Evolutionary conservation across 75 land plant species (phyloP), one percentile per base, ranked within the genome.

Genomic region (Sequoiadendron giganteum): DNA sequence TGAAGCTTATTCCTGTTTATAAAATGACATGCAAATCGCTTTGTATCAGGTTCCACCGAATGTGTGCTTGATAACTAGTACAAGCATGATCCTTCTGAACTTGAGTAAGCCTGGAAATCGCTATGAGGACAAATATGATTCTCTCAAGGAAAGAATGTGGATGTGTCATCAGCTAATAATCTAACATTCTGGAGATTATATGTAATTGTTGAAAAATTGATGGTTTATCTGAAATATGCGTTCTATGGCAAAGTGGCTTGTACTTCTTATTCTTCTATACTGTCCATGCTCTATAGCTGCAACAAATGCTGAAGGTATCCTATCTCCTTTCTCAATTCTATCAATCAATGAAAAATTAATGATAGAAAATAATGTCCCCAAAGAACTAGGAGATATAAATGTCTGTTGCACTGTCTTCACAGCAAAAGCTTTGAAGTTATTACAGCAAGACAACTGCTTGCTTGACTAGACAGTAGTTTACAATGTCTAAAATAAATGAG

Each of bases 271-370:
- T 82, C n/a, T 82, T 82, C 84, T 82, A 21, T 45, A 47, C 32
- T 45, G 30, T 42, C 5, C 84, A 82, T 45, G 28, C 49, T 45
- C 32, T 45, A 45, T 48, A 40, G 49, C 4, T 82, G 52, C 84
- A 82, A 45, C 52, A 82, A 82, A 82, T 47, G 84, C 52, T 82
- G 84, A 82, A 82, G 84, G 84, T 82, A 82, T 45, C 52, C 34
- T 82, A 45, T 82, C 34, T n/a, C 9, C 52, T 82, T 81, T 81
- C 25, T 25, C 52, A 82, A 45, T 82, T 47, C 52, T 45, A 6
- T 30, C 84, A 82, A 47, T 82, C n/a, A 42, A 40, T 3, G 49
- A 82, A 47, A 28, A 82, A 7, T 47, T 39, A 82, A 47, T 47
- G 84, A 45, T 45, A 45, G 28, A 42, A 45, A 81, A 28, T 38